phyloP scores from a whole-genome alignment of 306 rosid species.

The Herpetospermum pedunculosum region DNA sequence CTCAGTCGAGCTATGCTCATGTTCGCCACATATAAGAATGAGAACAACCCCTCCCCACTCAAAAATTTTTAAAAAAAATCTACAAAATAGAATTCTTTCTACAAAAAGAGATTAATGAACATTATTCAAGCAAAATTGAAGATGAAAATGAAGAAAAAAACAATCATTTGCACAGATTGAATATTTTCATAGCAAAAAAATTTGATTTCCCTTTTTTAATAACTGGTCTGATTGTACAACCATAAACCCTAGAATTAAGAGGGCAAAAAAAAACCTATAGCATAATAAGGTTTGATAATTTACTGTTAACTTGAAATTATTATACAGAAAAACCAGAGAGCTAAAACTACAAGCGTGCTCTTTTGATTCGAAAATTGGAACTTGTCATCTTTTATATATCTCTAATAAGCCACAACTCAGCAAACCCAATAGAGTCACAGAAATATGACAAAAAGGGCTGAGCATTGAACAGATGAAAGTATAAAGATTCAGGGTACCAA shows the following conservation, averaged over 20 bases:
- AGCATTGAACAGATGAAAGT: neutral
- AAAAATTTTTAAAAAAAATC: too few relatives aligned
- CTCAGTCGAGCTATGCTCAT: too few relatives aligned
- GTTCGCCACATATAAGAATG: too few relatives aligned
- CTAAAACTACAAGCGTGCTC: neutral
- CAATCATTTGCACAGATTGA: neutral
- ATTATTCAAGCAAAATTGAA: neutral
- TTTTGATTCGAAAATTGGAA: constrained; percentile 8
- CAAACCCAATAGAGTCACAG: neutral
- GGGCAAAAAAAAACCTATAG: neutral
- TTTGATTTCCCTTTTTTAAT: constrained; percentile 2
- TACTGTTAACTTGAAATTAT: constrained; percentile 1
- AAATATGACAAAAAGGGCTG: neutral
- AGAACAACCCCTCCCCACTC: too few relatives aligned
- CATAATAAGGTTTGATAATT: neutral
- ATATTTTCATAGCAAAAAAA: neutral
- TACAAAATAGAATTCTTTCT: neutral
- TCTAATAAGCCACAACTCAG: constrained; percentile 4
- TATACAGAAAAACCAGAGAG: neutral
- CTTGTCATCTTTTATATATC: constrained; percentile 1
- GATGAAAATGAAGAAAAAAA: neutral
- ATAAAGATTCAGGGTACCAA: constrained; percentile 6
- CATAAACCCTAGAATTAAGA: neutral
- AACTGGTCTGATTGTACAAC: neutral
- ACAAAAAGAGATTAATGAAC: neutral